Evolutionary conservation across 2,329 filamentous ascomycete genomes (phyloP), one percentile per base, ranked within the genome.

Genomic region (Paraphoma sp.): DNA sequence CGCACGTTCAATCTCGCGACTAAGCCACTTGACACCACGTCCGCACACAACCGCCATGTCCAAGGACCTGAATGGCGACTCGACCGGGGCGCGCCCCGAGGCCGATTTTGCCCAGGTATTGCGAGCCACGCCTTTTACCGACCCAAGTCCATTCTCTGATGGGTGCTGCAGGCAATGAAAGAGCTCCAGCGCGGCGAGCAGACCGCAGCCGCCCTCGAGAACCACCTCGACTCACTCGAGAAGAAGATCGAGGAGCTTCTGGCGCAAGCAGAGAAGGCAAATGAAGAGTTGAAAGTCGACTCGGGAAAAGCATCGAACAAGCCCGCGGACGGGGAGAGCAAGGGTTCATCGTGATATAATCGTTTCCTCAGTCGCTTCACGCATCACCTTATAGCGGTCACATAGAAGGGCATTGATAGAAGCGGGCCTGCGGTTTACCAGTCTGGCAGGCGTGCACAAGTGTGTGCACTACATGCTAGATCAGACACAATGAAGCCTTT

Each of bases 141-240:
- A 16, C 23, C 42, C 47, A 29, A 10, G 30, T 23, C 42, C 48
- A 44, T 17, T 14, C 36, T 44, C 65, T 70, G 53, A 71, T 41
- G n/a, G 29, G 43, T 48, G 8, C 33, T n/a, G 12, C 64, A 83
- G 81, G 81, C 81, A 36, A 81, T 83, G 68, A 77, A 82, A 63
- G 81, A 82, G 56, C 76, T 83, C 33, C 78, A 79, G 33, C 83
- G 81, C 56, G 85, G 84, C 65, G 85, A 87, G 72, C 78, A 77
- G 56, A 83, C 84, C 31, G 85, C 85, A 6, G 75, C 82, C 29
- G 82, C 80, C 17, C 71, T 87, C 30, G 85, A 87, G 67, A 79
- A 79, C 57, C 81, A 85, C 62, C 78, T 87, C 31, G 79, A 79
- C 54, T 76, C 76, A 23, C 77, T 87, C 51, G 85, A 87, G 67